Evolutionary conservation across 768 basidiomycete species (phyloP).

Genomic region (Pleurotus djamor): DNA sequence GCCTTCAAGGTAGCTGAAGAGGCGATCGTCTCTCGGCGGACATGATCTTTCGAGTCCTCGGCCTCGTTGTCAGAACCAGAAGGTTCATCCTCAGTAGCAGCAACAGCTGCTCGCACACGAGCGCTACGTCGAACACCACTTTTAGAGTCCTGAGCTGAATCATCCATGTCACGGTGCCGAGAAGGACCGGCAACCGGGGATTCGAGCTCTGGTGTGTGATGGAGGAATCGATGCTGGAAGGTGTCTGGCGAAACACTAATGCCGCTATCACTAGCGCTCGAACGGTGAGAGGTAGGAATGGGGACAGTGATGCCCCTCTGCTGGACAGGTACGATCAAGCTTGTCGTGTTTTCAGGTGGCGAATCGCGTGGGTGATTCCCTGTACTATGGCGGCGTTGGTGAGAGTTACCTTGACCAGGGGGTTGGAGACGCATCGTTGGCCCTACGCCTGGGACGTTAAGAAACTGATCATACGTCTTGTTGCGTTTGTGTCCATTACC

Average conservation of each 20-base stretch:
- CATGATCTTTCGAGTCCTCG: not conserved
- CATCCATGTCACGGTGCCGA: not conserved
- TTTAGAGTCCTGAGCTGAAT: not conserved
- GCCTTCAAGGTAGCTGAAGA: conserved; percentile 2
- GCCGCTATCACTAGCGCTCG: conserved; percentile 1
- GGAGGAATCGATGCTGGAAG: not conserved
- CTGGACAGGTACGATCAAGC: not conserved
- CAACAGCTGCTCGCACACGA: not conserved
- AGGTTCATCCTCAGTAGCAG: not conserved
- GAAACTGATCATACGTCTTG: conserved; percentile 7
- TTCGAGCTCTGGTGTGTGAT: not conserved
- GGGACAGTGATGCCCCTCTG: not conserved
- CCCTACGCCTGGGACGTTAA: not conserved
- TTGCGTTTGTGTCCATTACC: conserved; percentile 3
- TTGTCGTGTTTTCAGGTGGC: not conserved
- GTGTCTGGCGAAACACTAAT: not conserved
- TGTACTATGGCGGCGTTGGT: conserved; percentile 1
- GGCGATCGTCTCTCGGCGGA: conserved; percentile 4
- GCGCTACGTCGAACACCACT: not conserved
- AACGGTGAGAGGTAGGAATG: not conserved
- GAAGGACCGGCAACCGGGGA: not conserved
- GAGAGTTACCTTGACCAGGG: not conserved
- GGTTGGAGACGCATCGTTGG: not conserved
- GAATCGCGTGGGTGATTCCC: conserved; percentile 2
- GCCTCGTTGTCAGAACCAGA: not conserved